Conservation (phyloP, 2,329 filamentous ascomycete genomes). For the Chrysosporium queenslandicum region DNA sequence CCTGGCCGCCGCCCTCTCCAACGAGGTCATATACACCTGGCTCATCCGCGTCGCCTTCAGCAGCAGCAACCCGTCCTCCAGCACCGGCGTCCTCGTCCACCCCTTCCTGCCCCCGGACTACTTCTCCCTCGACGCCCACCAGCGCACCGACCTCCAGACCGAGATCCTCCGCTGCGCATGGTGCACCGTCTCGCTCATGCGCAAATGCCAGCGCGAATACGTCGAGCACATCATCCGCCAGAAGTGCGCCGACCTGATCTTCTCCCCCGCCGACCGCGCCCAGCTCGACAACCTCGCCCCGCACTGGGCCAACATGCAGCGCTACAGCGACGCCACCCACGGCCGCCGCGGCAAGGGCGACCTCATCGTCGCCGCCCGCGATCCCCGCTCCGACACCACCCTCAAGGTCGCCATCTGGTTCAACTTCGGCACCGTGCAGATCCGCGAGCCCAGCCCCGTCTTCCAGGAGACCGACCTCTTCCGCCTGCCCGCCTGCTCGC, state of each 20-base stretch:
- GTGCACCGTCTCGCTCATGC: conserved; percentile 33
- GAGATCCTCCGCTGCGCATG: conserved; percentile 32
- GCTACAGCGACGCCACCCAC: conserved; percentile 19
- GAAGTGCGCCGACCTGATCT: conserved; percentile 24
- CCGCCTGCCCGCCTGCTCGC: conserved; percentile 26
- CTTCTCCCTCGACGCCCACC: conserved; percentile 23
- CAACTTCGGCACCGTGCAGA: conserved; percentile 29
- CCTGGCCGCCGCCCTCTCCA: conserved; percentile 34
- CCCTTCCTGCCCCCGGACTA: conserved; percentile 34
- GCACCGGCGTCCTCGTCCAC: conserved; percentile 27
- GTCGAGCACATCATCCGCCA: conserved; percentile 27
- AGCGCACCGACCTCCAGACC: conserved; percentile 29
- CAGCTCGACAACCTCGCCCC: conserved; percentile 21
- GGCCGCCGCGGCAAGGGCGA: conserved; percentile 27
- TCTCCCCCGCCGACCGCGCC: conserved; percentile 21
- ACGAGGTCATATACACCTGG: conserved; percentile 34
- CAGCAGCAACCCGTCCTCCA: conserved; percentile 27
- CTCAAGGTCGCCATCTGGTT: conserved; percentile 31
- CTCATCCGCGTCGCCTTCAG: conserved; percentile 37
- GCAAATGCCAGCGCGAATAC: conserved; percentile 33
- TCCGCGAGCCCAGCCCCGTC: conserved; percentile 23
- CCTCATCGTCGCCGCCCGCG: conserved; percentile 22
- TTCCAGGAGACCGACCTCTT: conserved; percentile 28
- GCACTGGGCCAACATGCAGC: conserved; percentile 20
- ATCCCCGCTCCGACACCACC: conserved; percentile 14